phyloP scores from a whole-genome alignment of 1,284 basidiomycete genomes.

The Ceratobasidium papillatum region DNA sequence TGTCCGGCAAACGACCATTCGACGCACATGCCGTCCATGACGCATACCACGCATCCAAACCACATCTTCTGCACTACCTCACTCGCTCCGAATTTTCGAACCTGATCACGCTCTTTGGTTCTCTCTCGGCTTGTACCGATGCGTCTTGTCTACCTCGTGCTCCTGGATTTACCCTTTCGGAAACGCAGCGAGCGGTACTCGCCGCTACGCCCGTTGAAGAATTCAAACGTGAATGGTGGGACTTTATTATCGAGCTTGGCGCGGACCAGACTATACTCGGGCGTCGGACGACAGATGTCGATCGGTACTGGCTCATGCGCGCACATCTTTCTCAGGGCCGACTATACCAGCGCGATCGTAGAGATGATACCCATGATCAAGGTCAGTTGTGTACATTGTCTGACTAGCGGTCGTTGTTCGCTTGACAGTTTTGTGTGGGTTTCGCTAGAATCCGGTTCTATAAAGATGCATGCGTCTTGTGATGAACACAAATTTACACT shows the following conservation, averaged over 20 bases:
- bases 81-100: slow-evolving; percentile 23
- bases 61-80: neutral
- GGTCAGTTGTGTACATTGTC: neutral
- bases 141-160: neutral
- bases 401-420: slow-evolving; percentile 3
- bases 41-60: neutral
- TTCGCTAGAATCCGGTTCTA: neutral
- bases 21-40: neutral
- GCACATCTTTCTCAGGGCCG: slow-evolving; percentile 9
- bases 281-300: neutral
- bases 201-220: neutral
- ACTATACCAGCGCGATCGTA: neutral
- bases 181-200: neutral
- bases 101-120: slow-evolving; percentile 9
- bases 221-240: neutral
- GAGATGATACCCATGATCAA: neutral
- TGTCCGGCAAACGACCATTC: neutral
- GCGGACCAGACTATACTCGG: slow-evolving; percentile 17
- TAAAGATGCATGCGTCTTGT: neutral
- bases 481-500: neutral
- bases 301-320: slow-evolving; percentile 33
- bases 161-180: neutral
- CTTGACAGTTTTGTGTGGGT: neutral
- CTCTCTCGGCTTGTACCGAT: neutral
- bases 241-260: slow-evolving; percentile 14